A percentile compares a stretch with the other conserved stretches of the same genome.
These are phyloP conservation scores for Phaffomyces opuntiae DNA, from an alignment of 805 yeast species.

Conservation along the genomic window DNA sequence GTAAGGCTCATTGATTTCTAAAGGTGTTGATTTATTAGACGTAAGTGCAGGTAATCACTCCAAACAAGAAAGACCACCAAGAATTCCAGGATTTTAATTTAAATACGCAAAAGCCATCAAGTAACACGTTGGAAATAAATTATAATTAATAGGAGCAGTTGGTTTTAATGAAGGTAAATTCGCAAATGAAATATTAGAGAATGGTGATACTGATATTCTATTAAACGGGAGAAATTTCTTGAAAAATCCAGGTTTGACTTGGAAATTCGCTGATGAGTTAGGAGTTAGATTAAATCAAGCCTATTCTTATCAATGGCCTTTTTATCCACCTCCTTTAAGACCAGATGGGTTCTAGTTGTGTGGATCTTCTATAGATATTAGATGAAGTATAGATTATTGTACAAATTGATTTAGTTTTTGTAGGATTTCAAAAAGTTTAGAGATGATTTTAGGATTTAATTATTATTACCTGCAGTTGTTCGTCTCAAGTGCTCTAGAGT, in stretches of 20 bases:
- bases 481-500: no score
- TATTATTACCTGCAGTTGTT: no score
- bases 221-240: constrained; percentile 40
- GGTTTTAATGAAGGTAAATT: constrained; percentile 33
- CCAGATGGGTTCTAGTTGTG: not conserved
- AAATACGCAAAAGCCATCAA: constrained; percentile 37
- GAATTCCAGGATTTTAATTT: constrained; percentile 27
- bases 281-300: constrained; percentile 35
- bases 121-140: constrained; percentile 35
- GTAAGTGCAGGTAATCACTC: constrained; percentile 43
- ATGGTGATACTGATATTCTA: constrained; percentile 40
- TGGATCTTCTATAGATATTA: no score
- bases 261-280: constrained; percentile 44
- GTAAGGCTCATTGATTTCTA: constrained; percentile 33
- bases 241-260: constrained; percentile 43
- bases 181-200: constrained; percentile 35
- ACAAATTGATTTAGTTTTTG: no score
- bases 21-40: constrained; percentile 47
- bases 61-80: constrained; percentile 22
- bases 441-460: no score
- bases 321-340: constrained; percentile 13
- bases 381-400: no score
- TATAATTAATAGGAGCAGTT: constrained; percentile 39
- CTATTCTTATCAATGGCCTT: constrained; percentile 27
- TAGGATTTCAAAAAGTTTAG: no score